Evolutionary conservation across 192 early-diverging fungal genomes (phyloP).

Genomic region (Coemansia sp.): DNA sequence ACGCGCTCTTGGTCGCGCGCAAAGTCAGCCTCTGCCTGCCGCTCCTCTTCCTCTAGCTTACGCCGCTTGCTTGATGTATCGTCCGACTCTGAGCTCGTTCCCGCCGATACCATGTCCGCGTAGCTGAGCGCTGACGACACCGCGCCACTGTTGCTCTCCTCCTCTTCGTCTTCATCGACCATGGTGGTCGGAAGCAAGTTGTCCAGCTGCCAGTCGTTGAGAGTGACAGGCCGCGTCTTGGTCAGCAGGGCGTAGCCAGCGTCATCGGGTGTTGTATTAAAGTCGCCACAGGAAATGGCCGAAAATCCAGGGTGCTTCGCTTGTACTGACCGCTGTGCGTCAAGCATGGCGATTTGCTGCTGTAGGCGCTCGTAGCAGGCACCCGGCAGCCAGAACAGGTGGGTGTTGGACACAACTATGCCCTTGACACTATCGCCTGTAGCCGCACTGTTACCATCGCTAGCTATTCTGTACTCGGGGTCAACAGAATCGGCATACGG

Average conservation of each 20-base stretch:
- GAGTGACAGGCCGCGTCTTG: conserved; percentile 46
- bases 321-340: conserved; percentile 21
- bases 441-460: not conserved
- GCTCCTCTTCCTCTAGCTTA: conserved; percentile 31
- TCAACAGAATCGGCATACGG: conserved; percentile 17
- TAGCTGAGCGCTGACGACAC: conserved; percentile 15
- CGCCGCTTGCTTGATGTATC: conserved; percentile 13
- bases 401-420: conserved; percentile 46
- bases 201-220: conserved; percentile 48
- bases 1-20: conserved; percentile 28
- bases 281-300: conserved; percentile 47
- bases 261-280: conserved; percentile 61
- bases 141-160: not conserved
- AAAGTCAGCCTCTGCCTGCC: conserved; percentile 17
- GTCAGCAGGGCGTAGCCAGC: conserved; percentile 58
- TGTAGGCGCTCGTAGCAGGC: conserved; percentile 49
- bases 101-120: conserved; percentile 18
- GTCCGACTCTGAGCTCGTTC: conserved; percentile 14
- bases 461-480: conserved; percentile 8
- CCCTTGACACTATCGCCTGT: conserved; percentile 2
- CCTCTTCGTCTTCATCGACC: not conserved
- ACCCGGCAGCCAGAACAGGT: conserved; percentile 39
- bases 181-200: conserved; percentile 35
- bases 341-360: conserved; percentile 38
- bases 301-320: conserved; percentile 21